Evolutionary conservation across 2,329 filamentous ascomycete genomes (phyloP), one percentile per base, ranked within the genome.

Genomic region (Diaporthe sp.): DNA sequence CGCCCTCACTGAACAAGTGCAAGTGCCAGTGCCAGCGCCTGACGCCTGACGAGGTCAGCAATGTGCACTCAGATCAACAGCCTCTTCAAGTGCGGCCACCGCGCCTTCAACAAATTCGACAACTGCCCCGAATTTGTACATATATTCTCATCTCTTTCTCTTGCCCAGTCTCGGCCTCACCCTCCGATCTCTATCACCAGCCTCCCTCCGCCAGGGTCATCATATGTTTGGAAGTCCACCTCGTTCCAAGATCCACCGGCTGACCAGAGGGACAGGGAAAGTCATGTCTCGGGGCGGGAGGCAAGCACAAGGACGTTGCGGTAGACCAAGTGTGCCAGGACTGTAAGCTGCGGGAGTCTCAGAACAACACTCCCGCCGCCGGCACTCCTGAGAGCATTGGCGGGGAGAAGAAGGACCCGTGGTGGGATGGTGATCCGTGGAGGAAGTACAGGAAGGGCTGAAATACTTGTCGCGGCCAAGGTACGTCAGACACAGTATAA

Each of bases 31-130:
- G 25, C 42, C 42, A 19, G 65, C 55, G 49, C 65, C 65, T 31
- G n/a, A 17, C 15, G 28, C 42, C 31, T 42, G 25, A 55, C 46
- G 28, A 61, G 55, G 34, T 51, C 44, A 68, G 44, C 49, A 25
- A 81, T 81, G 80, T 81, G 80, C 71, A 55, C 67, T 12, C 80
- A 82, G 60, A 60, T 78, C 73, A 78, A 81, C 77, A 72, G 49
- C 53, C 68, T 80, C 39, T 82, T 76, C 71, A 74, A 44, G 22
- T 81, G 80, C 75, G 78, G 77, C 37, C 80, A 81, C 73, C 77
- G 79, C 44, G 74, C 76, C 73, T 80, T 82, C 74, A 77, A 77
- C 70, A 77, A 76, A 60, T 78, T 80, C 72, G 77, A 80, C 72
- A 79, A 78, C 65, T 81, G 80, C 75, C 25, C 67, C 67, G 61